These are phyloP conservation scores for Talaromyces adpressus DNA, from an alignment of 495 filamentous ascomycete genomes.

Conservation along the genomic window DNA sequence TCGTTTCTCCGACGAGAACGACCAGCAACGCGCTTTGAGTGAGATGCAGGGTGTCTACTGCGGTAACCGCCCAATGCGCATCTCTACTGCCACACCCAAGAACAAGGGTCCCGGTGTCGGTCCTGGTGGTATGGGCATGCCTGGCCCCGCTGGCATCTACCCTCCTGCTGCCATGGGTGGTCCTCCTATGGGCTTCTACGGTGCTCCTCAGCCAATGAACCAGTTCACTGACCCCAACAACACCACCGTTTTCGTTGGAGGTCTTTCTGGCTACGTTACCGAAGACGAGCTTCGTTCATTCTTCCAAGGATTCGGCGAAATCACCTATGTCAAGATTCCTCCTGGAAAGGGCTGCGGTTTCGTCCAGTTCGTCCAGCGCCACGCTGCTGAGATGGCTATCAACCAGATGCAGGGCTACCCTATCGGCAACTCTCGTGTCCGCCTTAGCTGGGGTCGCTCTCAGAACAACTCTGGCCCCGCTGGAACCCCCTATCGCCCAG, in stretches of 20 bases:
- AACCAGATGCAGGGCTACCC: conserved; percentile 99
- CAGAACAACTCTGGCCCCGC: conserved; percentile 99
- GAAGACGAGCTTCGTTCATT: conserved; percentile 99
- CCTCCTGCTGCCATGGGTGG: conserved; percentile 62
- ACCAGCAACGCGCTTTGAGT: conserved; percentile 88
- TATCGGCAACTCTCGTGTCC: conserved; percentile 96
- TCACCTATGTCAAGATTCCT: conserved; percentile 99
- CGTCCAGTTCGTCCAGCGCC: conserved; percentile 98
- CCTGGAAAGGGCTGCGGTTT: conserved; percentile 99
- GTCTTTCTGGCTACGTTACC: conserved; percentile 95
- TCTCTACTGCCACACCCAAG: conserved; percentile 97
- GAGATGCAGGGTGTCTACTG: conserved; percentile 99
- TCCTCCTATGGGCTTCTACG: conserved; percentile 76
- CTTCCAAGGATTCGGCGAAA: conserved; percentile 99
- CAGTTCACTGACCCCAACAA: conserved; percentile 99
- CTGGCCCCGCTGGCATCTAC: conserved; percentile 40
- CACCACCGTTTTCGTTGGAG: conserved; percentile 98
- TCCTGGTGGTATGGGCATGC: conserved; percentile 50
- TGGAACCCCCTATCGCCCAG: conserved; percentile 94
- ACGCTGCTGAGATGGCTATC: conserved; percentile 99
- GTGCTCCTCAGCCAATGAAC: conserved; percentile 92
- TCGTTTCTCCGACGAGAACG: conserved; percentile 86
- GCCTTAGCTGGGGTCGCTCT: conserved; percentile 92
- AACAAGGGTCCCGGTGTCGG: conserved; percentile 68
- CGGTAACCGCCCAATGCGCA: conserved; percentile 97